Base-by-base conservation (phyloP, 768 basidiomycete genomes). In the Pleurotus ostreatus region DNA sequence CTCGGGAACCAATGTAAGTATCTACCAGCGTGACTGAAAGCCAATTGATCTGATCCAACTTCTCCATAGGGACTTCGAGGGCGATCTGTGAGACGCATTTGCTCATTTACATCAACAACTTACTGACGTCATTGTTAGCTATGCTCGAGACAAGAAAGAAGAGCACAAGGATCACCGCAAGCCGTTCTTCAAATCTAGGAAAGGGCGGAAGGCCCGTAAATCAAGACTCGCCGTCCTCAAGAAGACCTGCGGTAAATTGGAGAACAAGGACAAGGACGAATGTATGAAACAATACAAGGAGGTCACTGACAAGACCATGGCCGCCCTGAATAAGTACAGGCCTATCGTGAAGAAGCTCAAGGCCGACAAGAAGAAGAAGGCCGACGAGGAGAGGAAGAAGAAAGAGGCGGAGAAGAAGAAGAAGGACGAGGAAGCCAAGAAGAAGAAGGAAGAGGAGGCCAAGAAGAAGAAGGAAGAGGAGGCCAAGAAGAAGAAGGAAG, bases 1-100 rank as follows among this genome's bases (percentile, higher is more conserved):
- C 51, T 13, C 51, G 51, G 18, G 51, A 53, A 53, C 51, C 51
- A 25, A 53, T 53, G 51, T 53, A 53, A 12, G 37, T 38, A 22
- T 6, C 13, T 23, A 13, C 11, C 9, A 23, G 0, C 39, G 2
- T 18, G 12, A 16, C 11, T n/a, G 39, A 7, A 22, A 4, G 11
- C n/a, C 13, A 8, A 20, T 18, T n/a, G 16, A 18, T 20, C 39
- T 53, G 20, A 53, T 16, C 38, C 6, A 34, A n/a, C 18, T 13
- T 9, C 16, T 22, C 18, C 39, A 2, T 44, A 53, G 51, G 39
- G 51, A 53, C 39, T 41, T 53, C n/a, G 39, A 40, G 41, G 22
- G 37, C n/a, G 41, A 44, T n/a, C 39, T 53, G 51, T 53, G 41
- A 20, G 51, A 1, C 38, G 5, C n/a, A 37, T 30, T 34, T 4